phyloP scores from a whole-genome alignment of 345 rosid genomes.

The Aquilaria sinensis region DNA sequence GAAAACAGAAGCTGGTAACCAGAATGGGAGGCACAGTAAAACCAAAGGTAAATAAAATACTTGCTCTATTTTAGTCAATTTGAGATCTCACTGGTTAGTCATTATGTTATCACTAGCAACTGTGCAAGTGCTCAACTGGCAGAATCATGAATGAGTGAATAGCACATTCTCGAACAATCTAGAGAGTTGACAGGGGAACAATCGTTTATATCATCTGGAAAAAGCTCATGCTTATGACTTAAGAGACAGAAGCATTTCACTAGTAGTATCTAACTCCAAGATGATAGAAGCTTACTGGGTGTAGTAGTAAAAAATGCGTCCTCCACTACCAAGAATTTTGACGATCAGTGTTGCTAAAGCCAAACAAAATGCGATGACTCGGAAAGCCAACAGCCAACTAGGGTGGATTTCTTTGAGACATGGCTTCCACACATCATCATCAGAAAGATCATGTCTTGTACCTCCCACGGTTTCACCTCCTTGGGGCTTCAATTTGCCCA shows the following conservation, averaged over 20 bases:
- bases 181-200: no score
- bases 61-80: neutral
- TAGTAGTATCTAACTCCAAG: neutral
- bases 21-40: conserved; percentile 2
- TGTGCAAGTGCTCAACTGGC: no score
- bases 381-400: conserved; percentile 48
- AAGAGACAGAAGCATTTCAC: neutral
- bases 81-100: neutral
- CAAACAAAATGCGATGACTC: conserved; percentile 46
- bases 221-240: no score
- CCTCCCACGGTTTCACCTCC: conserved; percentile 19
- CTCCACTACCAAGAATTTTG: conserved; percentile 29
- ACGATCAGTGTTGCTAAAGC: conserved; percentile 30
- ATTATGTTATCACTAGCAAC: no score
- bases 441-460: conserved; percentile 13
- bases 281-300: conserved; percentile 44
- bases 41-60: neutral
- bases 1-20: neutral
- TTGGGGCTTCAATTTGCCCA: conserved; percentile 19
- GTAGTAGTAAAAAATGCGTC: conserved; percentile 39
- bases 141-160: no score
- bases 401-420: conserved; percentile 51
- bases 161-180: no score
- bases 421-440: conserved; percentile 57
- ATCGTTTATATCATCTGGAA: neutral